Conservation (phyloP, 2,329 filamentous ascomycete genomes). For the Ophiostoma sp. region DNA sequence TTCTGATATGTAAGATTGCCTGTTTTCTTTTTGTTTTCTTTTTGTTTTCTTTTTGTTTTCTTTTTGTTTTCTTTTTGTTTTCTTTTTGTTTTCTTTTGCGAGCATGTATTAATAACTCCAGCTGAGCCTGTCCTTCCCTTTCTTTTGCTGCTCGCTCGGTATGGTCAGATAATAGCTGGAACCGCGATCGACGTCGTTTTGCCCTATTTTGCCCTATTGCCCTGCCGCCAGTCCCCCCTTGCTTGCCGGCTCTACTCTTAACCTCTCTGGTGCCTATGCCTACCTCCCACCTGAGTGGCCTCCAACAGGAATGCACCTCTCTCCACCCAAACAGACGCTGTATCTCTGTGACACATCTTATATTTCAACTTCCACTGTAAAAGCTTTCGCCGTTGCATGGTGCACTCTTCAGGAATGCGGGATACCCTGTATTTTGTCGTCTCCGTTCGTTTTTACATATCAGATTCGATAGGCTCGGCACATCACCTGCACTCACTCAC, state of each 20-base stretch:
- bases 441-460: neutral
- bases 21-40: no score
- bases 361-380: constrained; percentile 8
- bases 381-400: constrained; percentile 2
- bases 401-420: neutral
- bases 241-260: neutral
- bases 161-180: no score
- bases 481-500: neutral
- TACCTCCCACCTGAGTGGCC: neutral
- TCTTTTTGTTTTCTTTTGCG: no score
- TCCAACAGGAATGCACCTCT: neutral
- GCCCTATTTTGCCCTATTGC: no score
- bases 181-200: no score
- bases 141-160: no score
- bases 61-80: no score
- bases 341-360: neutral
- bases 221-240: neutral
- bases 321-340: neutral
- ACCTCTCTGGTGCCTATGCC: neutral
- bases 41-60: no score
- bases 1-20: no score
- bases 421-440: neutral
- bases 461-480: neutral
- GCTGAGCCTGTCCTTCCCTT: no score
- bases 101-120: no score